Evolutionary conservation across 2,329 filamentous ascomycete species (phyloP).

Genomic region (Colletotrichum godetiae): DNA sequence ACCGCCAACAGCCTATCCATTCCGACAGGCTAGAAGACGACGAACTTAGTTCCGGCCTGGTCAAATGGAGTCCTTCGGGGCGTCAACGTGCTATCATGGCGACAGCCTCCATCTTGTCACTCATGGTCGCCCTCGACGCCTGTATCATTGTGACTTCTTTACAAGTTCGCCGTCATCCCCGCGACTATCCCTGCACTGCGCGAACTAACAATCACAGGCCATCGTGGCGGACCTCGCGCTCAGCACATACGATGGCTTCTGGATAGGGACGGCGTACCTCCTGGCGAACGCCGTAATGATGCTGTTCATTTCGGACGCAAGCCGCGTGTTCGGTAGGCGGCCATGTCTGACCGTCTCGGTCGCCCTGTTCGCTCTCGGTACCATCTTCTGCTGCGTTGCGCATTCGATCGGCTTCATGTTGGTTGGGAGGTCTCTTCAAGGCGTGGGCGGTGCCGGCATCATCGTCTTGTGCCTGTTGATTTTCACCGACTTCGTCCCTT

Average conservation of each 20-base stretch:
- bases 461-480: constrained; percentile 52
- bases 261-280: constrained; percentile 42
- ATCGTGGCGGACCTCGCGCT: constrained; percentile 38
- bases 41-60: background rate
- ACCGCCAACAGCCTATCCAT: background rate
- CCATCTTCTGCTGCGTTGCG: constrained; percentile 50
- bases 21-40: background rate
- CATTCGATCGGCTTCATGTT: constrained; percentile 47
- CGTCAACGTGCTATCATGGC: background rate
- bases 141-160: constrained; percentile 18
- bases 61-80: background rate
- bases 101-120: constrained; percentile 8
- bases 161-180: background rate
- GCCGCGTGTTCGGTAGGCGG: constrained; percentile 48
- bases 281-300: constrained; percentile 40
- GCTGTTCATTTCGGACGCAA: constrained; percentile 44
- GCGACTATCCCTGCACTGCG: background rate
- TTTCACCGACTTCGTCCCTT: constrained; percentile 53
- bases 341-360: constrained; percentile 45
- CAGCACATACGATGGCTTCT: constrained; percentile 40
- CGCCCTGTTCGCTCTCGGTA: constrained; percentile 55
- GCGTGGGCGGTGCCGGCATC: constrained; percentile 53
- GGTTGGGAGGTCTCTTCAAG: constrained; percentile 50
- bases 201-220: constrained; percentile 23
- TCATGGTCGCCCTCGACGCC: constrained; percentile 16